phyloP scores from a whole-genome alignment of 495 filamentous ascomycete genomes.

The Lepraria neglecta region DNA sequence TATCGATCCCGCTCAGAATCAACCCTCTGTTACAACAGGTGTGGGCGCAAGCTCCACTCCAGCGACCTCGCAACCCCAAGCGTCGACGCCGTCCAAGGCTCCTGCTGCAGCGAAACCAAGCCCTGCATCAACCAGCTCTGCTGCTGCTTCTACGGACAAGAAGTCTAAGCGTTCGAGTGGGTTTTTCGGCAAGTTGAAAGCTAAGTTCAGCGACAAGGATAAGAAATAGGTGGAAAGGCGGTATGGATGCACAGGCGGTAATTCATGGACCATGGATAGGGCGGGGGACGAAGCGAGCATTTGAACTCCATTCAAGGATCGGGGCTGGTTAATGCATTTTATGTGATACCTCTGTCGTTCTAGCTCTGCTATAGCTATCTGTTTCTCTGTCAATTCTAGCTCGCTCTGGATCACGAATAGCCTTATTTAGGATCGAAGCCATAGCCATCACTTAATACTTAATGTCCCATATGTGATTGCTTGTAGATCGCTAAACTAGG shows the following conservation, averaged over 20 bases:
- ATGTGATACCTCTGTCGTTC: constrained; percentile 19
- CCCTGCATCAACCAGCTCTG: constrained; percentile 23
- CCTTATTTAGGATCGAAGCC: background rate
- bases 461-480: too few species aligned
- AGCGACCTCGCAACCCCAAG: constrained; percentile 26
- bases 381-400: constrained; percentile 5
- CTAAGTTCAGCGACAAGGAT: constrained; percentile 29
- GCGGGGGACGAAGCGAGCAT: constrained; percentile 4
- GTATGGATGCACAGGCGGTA: background rate
- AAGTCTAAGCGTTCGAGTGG: constrained; percentile 44
- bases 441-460: too few species aligned
- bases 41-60: constrained; percentile 26
- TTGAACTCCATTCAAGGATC: background rate
- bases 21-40: constrained; percentile 39
- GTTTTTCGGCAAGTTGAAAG: constrained; percentile 47
- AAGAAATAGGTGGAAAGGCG: constrained; percentile 18
- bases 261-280: background rate
- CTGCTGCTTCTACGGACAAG: constrained; percentile 36
- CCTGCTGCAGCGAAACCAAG: constrained; percentile 18
- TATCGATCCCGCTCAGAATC: constrained; percentile 22
- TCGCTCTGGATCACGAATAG: background rate
- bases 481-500: too few species aligned
- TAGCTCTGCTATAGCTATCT: background rate
- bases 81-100: constrained; percentile 19
- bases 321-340: constrained; percentile 4